phyloP scores from a whole-genome alignment of 352 stramenopile species.

The Blastocystis sp. region DNA sequence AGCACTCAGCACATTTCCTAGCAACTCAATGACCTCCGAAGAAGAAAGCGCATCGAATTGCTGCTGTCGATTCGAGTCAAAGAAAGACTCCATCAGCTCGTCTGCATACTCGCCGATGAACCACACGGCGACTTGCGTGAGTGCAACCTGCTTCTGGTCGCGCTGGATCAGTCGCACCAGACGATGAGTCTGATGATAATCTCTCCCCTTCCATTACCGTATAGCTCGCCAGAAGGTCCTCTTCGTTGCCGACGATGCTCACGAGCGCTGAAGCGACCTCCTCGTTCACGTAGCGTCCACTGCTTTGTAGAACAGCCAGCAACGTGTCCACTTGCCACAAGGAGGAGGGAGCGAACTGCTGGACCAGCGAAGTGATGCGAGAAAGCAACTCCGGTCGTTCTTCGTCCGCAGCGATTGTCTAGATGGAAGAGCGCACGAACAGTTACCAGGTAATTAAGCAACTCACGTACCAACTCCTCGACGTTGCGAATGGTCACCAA shows the following conservation, averaged over 20 bases:
- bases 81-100: conserved; percentile 41
- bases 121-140: conserved; percentile 95
- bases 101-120: conserved; percentile 91
- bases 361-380: conserved; percentile 80
- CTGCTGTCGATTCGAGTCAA: conserved; percentile 4
- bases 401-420: conserved; percentile 80
- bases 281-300: conserved; percentile 83
- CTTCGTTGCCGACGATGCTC: conserved; percentile 53
- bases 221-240: conserved; percentile 79
- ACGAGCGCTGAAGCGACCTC: conserved; percentile 71
- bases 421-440: background rate
- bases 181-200: conserved; percentile 91
- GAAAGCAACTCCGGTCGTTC: conserved; percentile 88
- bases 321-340: conserved; percentile 91
- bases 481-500: conserved; percentile 95
- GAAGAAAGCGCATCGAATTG: background rate
- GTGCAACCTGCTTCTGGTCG: conserved; percentile 84
- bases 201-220: conserved; percentile 72
- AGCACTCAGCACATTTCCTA: conserved; percentile 73
- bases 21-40: conserved; percentile 63
- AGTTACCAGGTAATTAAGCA: conserved; percentile 97
- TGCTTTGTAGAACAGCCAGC: conserved; percentile 96
- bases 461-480: conserved; percentile 86
- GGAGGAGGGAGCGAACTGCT: conserved; percentile 72
- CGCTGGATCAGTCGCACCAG: conserved; percentile 88